phyloP scores from a whole-genome alignment of 2,329 filamentous ascomycete species.

The Aureobasidium melanogenum region DNA sequence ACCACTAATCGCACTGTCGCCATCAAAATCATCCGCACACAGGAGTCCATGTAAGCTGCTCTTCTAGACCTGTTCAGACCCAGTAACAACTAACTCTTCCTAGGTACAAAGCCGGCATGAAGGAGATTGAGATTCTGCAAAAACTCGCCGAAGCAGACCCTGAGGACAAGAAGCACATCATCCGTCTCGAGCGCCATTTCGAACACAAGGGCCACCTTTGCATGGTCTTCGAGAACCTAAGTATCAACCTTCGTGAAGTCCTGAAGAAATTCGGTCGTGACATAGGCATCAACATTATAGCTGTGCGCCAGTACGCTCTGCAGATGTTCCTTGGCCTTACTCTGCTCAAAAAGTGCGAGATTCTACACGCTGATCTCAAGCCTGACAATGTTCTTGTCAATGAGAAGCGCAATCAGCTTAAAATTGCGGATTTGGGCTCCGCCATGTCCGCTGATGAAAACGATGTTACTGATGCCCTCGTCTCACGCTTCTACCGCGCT shows the following conservation, averaged over 20 bases:
- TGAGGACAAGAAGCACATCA: slow-evolving; percentile 83
- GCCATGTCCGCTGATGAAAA: slow-evolving; percentile 85
- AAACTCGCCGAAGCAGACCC: slow-evolving; percentile 79
- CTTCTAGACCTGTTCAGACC: too few species aligned
- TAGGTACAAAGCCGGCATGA: slow-evolving; percentile 74
- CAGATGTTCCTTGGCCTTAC: slow-evolving; percentile 88
- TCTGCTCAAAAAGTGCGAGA: slow-evolving; percentile 82
- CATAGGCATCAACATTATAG: slow-evolving; percentile 80
- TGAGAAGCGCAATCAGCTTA: slow-evolving; percentile 72
- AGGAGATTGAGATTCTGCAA: slow-evolving; percentile 86
- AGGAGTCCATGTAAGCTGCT: slow-evolving; percentile 61
- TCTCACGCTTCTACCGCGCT: slow-evolving; percentile 94
- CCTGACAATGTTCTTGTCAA: slow-evolving; percentile 95
- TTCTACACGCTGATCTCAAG: slow-evolving; percentile 93
- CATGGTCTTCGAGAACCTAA: slow-evolving; percentile 91
- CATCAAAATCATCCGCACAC: slow-evolving; percentile 96
- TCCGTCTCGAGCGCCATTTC: slow-evolving; percentile 78
- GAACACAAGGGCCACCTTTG: slow-evolving; percentile 93
- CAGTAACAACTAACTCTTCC: slow-evolving; percentile 10
- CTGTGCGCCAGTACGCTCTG: slow-evolving; percentile 80
- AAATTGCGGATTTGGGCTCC: slow-evolving; percentile 95
- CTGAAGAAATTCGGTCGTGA: slow-evolving; percentile 94
- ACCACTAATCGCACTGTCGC: slow-evolving; percentile 61
- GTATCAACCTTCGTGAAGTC: slow-evolving; percentile 86
- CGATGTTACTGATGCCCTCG: slow-evolving; percentile 87